Conservation (phyloP, 2,329 filamentous ascomycete genomes). For the Colletotrichum siamense region DNA sequence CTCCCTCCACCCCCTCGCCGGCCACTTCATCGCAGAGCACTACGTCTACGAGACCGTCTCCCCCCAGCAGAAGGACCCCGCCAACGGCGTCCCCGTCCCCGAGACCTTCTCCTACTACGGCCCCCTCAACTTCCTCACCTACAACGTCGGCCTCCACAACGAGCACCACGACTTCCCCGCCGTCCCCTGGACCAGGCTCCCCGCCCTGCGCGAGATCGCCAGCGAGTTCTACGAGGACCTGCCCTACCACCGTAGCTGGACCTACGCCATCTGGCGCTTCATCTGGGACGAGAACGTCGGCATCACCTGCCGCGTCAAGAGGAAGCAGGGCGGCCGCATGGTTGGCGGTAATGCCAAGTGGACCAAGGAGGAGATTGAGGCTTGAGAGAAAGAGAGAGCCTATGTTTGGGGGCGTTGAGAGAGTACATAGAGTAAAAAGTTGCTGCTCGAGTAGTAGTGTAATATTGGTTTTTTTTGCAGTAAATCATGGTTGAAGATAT, state of each 20-base stretch:
- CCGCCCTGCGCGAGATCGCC: slow-evolving; percentile 78
- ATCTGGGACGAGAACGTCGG: slow-evolving; percentile 89
- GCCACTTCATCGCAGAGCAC: slow-evolving; percentile 98
- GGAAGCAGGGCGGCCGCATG: slow-evolving; percentile 74
- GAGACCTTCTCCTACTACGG: slow-evolving; percentile 99
- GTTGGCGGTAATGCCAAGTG: slow-evolving; percentile 61
- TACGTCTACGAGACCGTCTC: slow-evolving; percentile 77
- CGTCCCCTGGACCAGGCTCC: slow-evolving; percentile 90
- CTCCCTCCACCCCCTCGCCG: slow-evolving; percentile 90
- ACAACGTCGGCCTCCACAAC: slow-evolving; percentile 98
- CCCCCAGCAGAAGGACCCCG: slow-evolving; percentile 59
- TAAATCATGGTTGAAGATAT: neutral
- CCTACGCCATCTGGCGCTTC: slow-evolving; percentile 93
- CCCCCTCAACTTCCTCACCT: slow-evolving; percentile 87
- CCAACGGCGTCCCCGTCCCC: slow-evolving; percentile 72
- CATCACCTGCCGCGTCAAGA: slow-evolving; percentile 91
- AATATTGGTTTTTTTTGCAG: neutral
- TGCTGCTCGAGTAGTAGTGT: neutral
- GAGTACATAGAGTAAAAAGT: neutral
- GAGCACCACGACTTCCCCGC: slow-evolving; percentile 99
- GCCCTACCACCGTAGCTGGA: slow-evolving; percentile 89
- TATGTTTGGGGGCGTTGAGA: neutral
- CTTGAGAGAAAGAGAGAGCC: slow-evolving; percentile 42
- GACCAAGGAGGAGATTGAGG: slow-evolving; percentile 74
- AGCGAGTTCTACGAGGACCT: slow-evolving; percentile 91